phyloP scores from a whole-genome alignment of 208 protist genomes.

The Spongospora subterranea region DNA sequence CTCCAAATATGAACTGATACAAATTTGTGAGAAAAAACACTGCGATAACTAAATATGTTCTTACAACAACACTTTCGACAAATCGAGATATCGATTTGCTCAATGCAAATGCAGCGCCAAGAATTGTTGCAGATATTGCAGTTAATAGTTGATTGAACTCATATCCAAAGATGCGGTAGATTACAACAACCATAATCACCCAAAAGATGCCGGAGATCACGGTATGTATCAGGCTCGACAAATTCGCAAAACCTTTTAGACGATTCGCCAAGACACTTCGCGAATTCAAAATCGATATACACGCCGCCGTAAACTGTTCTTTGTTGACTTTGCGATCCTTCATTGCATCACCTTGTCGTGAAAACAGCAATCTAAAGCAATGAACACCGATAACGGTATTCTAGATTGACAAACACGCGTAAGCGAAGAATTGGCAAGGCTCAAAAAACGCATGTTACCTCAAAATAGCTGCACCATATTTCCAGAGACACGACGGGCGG shows the following conservation, averaged over 20 bases:
- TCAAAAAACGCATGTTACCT: neutral
- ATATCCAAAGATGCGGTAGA: conserved; percentile 36
- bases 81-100: conserved; percentile 7
- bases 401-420: neutral
- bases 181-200: neutral
- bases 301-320: conserved; percentile 21
- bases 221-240: neutral
- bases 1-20: conserved; percentile 35
- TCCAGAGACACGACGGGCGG: neutral
- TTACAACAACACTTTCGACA: conserved; percentile 16
- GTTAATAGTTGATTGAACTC: conserved; percentile 1
- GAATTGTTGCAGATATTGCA: conserved; percentile 19
- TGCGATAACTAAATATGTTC: neutral
- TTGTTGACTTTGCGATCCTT: neutral
- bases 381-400: neutral
- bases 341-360: conserved; percentile 22
- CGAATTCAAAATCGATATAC: conserved; percentile 10
- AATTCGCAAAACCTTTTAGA: conserved; percentile 31
- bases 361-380: conserved; percentile 1
- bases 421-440: neutral
- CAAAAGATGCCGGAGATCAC: neutral
- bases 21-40: neutral
- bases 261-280: conserved; percentile 40
- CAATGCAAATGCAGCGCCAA: neutral
- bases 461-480: neutral